Evolutionary conservation across 805 yeast genomes (phyloP).

Genomic region (Suhomyces prunicola): DNA sequence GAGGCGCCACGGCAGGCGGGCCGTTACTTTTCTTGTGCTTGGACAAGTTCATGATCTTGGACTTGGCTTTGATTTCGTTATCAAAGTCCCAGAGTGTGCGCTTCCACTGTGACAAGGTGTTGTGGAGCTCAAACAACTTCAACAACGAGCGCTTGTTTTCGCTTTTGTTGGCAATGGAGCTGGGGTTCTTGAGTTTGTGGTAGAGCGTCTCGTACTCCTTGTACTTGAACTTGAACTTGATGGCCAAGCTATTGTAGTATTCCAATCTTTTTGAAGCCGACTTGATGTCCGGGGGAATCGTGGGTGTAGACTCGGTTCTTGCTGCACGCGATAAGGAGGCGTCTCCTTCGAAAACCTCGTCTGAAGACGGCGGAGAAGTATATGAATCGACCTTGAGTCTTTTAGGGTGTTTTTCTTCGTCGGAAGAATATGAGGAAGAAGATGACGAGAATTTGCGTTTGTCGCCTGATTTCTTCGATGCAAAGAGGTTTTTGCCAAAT

Average conservation of each 20-base stretch:
- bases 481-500: background rate
- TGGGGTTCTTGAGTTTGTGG: slow-evolving; percentile 14
- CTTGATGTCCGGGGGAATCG: slow-evolving; percentile 9
- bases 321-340: background rate
- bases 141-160: slow-evolving; percentile 29
- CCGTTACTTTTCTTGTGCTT: slow-evolving; percentile 32
- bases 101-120: slow-evolving; percentile 53
- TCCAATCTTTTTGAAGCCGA: slow-evolving; percentile 19
- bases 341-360: slow-evolving; percentile 13
- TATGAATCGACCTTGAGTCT: slow-evolving; percentile 16
- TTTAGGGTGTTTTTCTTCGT: slow-evolving; percentile 16
- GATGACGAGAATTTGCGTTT: slow-evolving; percentile 13
- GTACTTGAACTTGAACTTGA: slow-evolving; percentile 46
- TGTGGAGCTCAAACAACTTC: slow-evolving; percentile 49
- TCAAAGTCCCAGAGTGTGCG: slow-evolving; percentile 50
- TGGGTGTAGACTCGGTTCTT: background rate
- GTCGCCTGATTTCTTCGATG: background rate
- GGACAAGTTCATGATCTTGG: slow-evolving; percentile 34
- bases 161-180: slow-evolving; percentile 11
- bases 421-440: slow-evolving; percentile 22
- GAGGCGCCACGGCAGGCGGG: background rate
- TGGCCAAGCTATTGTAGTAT: slow-evolving; percentile 44
- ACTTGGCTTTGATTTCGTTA: slow-evolving; percentile 29
- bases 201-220: slow-evolving; percentile 50
- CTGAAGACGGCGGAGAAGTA: slow-evolving; percentile 39